Base-by-base conservation (phyloP, 2,329 filamentous ascomycete genomes). In the Colletotrichum cereale region DNA sequence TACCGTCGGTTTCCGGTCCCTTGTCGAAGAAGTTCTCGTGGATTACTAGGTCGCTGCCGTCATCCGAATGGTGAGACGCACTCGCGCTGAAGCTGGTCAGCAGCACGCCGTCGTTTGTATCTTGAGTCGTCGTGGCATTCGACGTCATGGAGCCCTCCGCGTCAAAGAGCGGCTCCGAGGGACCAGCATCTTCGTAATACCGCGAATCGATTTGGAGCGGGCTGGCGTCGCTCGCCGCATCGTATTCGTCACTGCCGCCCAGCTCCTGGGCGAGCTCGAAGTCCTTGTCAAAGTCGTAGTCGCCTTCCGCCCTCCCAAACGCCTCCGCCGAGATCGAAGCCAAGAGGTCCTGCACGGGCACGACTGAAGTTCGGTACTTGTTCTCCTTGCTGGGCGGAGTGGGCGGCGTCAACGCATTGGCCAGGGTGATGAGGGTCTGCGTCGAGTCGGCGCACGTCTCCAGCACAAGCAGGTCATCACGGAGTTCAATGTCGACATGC, bases 401-500 rank as follows among this genome's bases (percentile, higher is more conserved):
- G 1, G 96, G 96, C 5, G 96, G 96, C 47, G 91, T 90, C 5
- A 99, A 86, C 0, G 92, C 95, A 76, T 93, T 94, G 21, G 95
- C 83, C 52, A 97, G 87, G 2, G 89, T 87, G 63, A 97, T 92
- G 18, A 99, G 86, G 0, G 96, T 99, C 79, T 98, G 95, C 0
- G 95, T 98, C 2, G 96, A 99, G 81, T 99, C 96, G 38, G 96
- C 96, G 77, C 97, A 99, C 1, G 95, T 97, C 81, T 99, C 96
- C 8, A 99, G 84, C 42, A 99, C 91, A 64, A 99, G 86, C 1
- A 99, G 86, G 74, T 97, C 92, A 77, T 97, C 95, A 72, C 90
- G 90, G 57, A 98, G 84, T 74, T 97, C 93, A 1, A 98, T 86
- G 75, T 96, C 92, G 18, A 98, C 81, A 50, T 90, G 88, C 74